A percentile compares a stretch with the other conserved stretches of the same genome.
These are phyloP conservation scores for Exsudoporus frostii DNA, from an alignment of 768 basidiomycete species.

Conservation along the genomic window DNA sequence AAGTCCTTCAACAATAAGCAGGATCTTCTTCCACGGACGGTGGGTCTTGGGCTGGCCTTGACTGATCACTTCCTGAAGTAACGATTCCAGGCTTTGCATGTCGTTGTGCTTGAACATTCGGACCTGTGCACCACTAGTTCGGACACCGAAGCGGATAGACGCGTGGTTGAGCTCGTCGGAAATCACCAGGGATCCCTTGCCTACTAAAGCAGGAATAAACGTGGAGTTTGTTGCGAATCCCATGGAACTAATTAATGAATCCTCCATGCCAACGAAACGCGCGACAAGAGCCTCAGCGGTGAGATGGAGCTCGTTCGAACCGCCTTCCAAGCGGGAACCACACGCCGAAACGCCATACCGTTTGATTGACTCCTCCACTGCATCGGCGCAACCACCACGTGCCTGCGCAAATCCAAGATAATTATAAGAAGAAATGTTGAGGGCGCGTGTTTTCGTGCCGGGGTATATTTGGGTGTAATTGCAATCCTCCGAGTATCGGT, in stretches of 20 bases:
- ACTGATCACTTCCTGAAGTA: constrained; percentile 88
- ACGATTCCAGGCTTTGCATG: constrained; percentile 73
- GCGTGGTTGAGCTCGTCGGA: constrained; percentile 98
- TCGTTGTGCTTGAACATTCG: constrained; percentile 98
- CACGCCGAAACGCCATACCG: constrained; percentile 79
- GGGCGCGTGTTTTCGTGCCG: constrained; percentile 78
- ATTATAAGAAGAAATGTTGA: constrained; percentile 98
- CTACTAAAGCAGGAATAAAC: constrained; percentile 84
- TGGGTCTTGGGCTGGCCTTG: constrained; percentile 98
- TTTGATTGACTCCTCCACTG: constrained; percentile 78
- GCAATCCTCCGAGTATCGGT: constrained; percentile 80
- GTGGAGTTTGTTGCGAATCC: constrained; percentile 97
- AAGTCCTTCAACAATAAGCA: constrained; percentile 90
- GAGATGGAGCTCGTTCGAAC: constrained; percentile 81
- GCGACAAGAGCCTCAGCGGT: constrained; percentile 85
- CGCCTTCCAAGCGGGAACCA: constrained; percentile 78
- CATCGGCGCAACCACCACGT: constrained; percentile 90
- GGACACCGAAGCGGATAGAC: constrained; percentile 88
- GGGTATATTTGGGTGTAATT: constrained; percentile 75
- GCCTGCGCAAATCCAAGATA: constrained; percentile 98
- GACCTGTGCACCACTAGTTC: constrained; percentile 84
- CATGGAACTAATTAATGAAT: constrained; percentile 89
- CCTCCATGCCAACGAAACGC: constrained; percentile 86
- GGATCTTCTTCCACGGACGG: constrained; percentile 98
- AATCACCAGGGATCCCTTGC: constrained; percentile 90